A percentile compares a stretch with the other conserved stretches of the same genome.
Evolutionary conservation across 148 eudicot species (phyloP).

Genomic region (Mesembryanthemum crystallinum): DNA sequence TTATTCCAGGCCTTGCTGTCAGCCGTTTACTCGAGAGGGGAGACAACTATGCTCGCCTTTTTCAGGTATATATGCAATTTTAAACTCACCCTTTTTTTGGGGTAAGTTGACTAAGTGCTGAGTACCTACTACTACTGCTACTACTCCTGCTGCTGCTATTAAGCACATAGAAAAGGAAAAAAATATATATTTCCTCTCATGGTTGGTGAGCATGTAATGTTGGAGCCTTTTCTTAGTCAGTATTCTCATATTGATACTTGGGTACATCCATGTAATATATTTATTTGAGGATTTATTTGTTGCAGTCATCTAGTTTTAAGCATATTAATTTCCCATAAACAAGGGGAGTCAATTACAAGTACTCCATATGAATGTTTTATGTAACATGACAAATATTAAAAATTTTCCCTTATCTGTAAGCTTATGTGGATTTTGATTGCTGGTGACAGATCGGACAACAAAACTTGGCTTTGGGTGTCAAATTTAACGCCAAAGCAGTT

Average conservation of each 20-base stretch:
- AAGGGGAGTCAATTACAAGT: not conserved
- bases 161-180: no score
- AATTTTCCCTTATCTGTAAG: not conserved
- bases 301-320: not conserved
- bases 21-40: slow-evolving; percentile 54
- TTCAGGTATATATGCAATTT: slow-evolving; percentile 48
- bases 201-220: not conserved
- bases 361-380: not conserved
- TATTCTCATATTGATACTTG: not conserved
- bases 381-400: not conserved
- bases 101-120: no score
- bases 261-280: not conserved
- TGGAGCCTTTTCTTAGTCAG: not conserved
- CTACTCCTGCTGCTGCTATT: no score
- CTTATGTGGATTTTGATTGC: not conserved
- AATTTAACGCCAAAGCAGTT: slow-evolving; percentile 68
- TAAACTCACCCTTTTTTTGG: not conserved
- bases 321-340: not conserved
- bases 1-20: slow-evolving; percentile 63
- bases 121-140: no score
- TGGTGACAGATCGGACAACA: slow-evolving; percentile 64
- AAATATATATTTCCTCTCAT: not conserved
- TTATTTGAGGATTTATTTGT: not conserved
- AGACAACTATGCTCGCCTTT: slow-evolving; percentile 51
- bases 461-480: slow-evolving; percentile 60